Evolutionary conservation across 2,329 filamentous ascomycete species (phyloP), one percentile per base, ranked within the genome.

Genomic region (Microcera coccophila): DNA sequence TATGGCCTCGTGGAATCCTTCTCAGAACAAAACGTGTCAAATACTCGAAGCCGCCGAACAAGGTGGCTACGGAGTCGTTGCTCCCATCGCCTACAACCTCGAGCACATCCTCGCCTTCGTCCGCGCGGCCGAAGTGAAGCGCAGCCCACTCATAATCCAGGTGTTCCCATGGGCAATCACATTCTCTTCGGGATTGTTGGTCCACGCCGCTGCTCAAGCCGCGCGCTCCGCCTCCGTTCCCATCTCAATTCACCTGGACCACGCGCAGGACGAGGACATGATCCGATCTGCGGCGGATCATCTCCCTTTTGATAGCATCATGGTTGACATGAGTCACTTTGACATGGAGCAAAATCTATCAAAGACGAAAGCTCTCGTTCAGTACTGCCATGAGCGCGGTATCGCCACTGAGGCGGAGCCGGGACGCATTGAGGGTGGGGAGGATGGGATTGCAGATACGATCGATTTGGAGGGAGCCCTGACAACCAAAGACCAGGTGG

Each of bases 261-360:
- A 85, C 60, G 79, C 79, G 4, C 81, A 84, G 55, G 74, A 77
- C 19, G 73, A 74, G 41, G 72, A 79, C 22, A 80, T 84, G 46
- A 71, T 72, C 15, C 29, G 36, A 5, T 65, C 64, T 1, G 79
- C 79, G 0, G 78, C 78, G 0, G 71, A 76, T 45, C 66, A 70
- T 2, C 67, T 79, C 31, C 71, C 70, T 0, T 87, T 87, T 51
- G 84, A 87, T 59, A 75, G 71, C 39, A 85, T 88, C 59, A 87
- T 88, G 84, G 79, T 87, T 0, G 84, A 88, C 63, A 87, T 87
- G 83, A 79, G 74, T 46, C 84, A 87, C 59, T 81, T 84, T 58
- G 81, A 85, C 51, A 81, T 80, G 52, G 81, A 75, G 42, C 82
- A 86, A 65, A 87, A 87, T 57, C 67, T 88, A 26, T 9, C n/a